Conservation (phyloP, 1,284 basidiomycete genomes). For the Rhizoctonia solani region DNA sequence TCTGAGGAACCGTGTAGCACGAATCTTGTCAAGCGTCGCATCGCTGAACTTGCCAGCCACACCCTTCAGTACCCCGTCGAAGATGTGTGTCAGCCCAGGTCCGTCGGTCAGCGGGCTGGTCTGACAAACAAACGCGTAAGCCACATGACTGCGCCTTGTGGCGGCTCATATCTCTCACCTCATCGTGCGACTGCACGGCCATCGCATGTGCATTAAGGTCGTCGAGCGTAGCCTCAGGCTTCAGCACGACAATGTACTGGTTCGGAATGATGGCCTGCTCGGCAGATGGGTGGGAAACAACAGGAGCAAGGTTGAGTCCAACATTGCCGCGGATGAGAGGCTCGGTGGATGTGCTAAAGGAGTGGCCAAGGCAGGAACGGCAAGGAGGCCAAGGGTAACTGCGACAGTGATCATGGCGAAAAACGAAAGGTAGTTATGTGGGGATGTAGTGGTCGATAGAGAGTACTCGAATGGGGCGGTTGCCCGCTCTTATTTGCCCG, state of each 20-base stretch:
- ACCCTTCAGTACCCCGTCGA: slow-evolving; percentile 69
- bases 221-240: slow-evolving; percentile 62
- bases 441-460: too few species aligned
- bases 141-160: slow-evolving; percentile 40
- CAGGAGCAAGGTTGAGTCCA: slow-evolving; percentile 13
- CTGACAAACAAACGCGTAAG: slow-evolving; percentile 46
- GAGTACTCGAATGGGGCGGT: too few species aligned
- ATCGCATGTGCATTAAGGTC: slow-evolving; percentile 69
- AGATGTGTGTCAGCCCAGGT: slow-evolving; percentile 70
- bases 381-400: slow-evolving; percentile 10
- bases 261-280: slow-evolving; percentile 61
- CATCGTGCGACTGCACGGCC: slow-evolving; percentile 34
- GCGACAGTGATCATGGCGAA: slow-evolving; percentile 27
- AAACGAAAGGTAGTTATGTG: slow-evolving; percentile 12
- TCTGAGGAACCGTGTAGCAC: slow-evolving; percentile 58
- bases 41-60: slow-evolving; percentile 86
- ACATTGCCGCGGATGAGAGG: slow-evolving; percentile 1
- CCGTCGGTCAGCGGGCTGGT: slow-evolving; percentile 45
- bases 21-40: slow-evolving; percentile 75
- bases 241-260: slow-evolving; percentile 89
- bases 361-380: slow-evolving; percentile 2
- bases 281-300: slow-evolving; percentile 22
- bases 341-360: slow-evolving; percentile 24
- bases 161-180: slow-evolving; percentile 40
- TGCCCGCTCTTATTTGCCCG: too few species aligned